phyloP scores from a whole-genome alignment of 805 yeast genomes.

The Blastobotrys muscicola region DNA sequence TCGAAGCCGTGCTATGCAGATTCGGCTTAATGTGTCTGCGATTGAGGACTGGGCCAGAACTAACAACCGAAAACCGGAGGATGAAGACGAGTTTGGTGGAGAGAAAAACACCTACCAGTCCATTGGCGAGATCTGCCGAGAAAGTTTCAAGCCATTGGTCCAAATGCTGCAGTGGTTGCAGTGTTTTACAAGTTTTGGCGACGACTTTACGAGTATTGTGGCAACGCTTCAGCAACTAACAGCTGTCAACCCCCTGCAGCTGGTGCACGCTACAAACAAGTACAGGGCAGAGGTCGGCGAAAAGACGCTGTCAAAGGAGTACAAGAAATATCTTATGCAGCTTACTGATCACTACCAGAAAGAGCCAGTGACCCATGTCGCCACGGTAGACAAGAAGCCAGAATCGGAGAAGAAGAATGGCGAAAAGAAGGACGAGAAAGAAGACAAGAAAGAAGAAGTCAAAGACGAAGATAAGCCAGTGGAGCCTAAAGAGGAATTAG shows the following conservation, averaged over 20 bases:
- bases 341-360: conserved; percentile 24
- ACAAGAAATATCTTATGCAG: conserved; percentile 36
- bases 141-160: conserved; percentile 60
- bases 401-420: background rate
- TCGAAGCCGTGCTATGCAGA: conserved; percentile 80
- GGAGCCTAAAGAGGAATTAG: conserved; percentile 1
- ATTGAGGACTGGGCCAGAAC: conserved; percentile 90
- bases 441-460: conserved; percentile 8
- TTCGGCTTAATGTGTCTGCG: conserved; percentile 74
- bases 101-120: conserved; percentile 37
- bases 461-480: conserved; percentile 2
- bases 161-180: conserved; percentile 88
- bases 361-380: conserved; percentile 13
- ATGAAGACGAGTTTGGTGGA: conserved; percentile 24
- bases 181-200: conserved; percentile 62
- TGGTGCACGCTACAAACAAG: conserved; percentile 58
- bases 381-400: conserved; percentile 12
- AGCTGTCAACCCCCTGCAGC: conserved; percentile 57
- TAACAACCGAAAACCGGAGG: conserved; percentile 43
- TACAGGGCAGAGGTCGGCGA: conserved; percentile 85
- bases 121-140: conserved; percentile 53
- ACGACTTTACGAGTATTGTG: conserved; percentile 33
- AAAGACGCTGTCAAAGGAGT: conserved; percentile 46
- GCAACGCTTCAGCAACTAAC: conserved; percentile 48
- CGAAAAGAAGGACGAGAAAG: conserved; percentile 2